These are phyloP conservation scores for Umbelopsis sp. DNA, from an alignment of 371 early-diverging fungal genomes.

Conservation along the genomic window DNA sequence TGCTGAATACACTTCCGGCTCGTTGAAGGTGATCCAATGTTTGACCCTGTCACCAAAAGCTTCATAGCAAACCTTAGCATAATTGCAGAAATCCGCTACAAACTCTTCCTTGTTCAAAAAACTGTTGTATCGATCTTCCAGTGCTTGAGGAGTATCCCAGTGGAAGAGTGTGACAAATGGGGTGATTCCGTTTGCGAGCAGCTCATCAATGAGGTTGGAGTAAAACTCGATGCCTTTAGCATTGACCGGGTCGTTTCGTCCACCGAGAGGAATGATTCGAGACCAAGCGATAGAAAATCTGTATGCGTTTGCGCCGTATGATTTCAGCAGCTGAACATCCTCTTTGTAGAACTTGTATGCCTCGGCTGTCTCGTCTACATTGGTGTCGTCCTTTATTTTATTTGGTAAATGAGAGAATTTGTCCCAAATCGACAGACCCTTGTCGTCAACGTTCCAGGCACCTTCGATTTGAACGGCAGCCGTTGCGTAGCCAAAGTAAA, in stretches of 20 bases:
- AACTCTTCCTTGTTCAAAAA: background rate
- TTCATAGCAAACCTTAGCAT: background rate
- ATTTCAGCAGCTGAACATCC: background rate
- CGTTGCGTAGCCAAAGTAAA: background rate
- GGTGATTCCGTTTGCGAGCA: background rate
- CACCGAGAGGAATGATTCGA: conserved; percentile 1
- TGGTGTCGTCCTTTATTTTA: background rate
- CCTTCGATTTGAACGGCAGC: conserved; percentile 5
- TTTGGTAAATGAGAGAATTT: background rate
- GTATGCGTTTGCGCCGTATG: conserved; percentile 1
- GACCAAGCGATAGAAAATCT: background rate
- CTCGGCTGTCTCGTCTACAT: background rate
- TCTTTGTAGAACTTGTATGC: background rate
- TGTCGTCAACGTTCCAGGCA: background rate
- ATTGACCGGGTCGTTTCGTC: background rate
- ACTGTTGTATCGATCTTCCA: background rate
- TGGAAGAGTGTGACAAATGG: conserved; percentile 7
- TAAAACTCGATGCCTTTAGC: background rate
- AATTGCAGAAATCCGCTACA: conserved; percentile 2
- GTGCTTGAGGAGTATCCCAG: background rate
- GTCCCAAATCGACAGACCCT: conserved; percentile 1
- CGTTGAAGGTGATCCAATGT: conserved; percentile 11
- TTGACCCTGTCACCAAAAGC: conserved; percentile 1
- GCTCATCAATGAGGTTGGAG: background rate
- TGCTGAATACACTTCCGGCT: background rate